Conservation (phyloP, 2,329 filamentous ascomycete species). For the Penicillium corylophilum region DNA sequence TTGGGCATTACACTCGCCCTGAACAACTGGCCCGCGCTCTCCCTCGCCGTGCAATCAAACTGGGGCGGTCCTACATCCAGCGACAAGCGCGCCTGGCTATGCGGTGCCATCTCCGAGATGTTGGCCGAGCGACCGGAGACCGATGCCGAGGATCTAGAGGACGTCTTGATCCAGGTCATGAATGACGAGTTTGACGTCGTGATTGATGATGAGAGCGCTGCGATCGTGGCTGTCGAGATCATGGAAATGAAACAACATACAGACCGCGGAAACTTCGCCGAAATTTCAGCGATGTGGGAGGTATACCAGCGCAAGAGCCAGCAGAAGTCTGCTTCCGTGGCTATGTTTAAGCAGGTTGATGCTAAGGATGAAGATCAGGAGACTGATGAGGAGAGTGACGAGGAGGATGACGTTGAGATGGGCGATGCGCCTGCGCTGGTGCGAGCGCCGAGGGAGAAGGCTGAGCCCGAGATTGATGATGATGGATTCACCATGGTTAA, state of each 20-base stretch:
- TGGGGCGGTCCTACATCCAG: constrained; percentile 81
- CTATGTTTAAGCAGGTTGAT: constrained; percentile 39
- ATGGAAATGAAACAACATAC: constrained; percentile 66
- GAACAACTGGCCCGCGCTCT: constrained; percentile 83
- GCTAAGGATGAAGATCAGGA: constrained; percentile 53
- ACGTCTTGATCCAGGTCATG: constrained; percentile 84
- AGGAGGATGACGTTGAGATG: constrained; percentile 61
- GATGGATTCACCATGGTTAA: constrained; percentile 79
- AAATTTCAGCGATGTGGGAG: constrained; percentile 61
- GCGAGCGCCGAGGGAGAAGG: constrained; percentile 59
- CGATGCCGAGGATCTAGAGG: constrained; percentile 77
- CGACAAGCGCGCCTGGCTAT: constrained; percentile 97
- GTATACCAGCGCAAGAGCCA: constrained; percentile 40
- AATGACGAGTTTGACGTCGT: constrained; percentile 93
- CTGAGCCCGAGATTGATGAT: constrained; percentile 71
- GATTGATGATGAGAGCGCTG: constrained; percentile 84
- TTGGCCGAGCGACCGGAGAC: constrained; percentile 62
- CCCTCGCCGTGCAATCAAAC: constrained; percentile 78
- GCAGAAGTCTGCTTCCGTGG: constrained; percentile 35
- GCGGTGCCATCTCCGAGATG: constrained; percentile 79
- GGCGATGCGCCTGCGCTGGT: constrained; percentile 66
- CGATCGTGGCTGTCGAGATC: constrained; percentile 70
- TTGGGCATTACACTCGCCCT: constrained; percentile 81
- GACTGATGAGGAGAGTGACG: constrained; percentile 59
- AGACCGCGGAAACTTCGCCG: constrained; percentile 63